These are phyloP conservation scores for Penicillium expansum DNA, from an alignment of 2,329 filamentous ascomycete genomes.

Conservation along the genomic window DNA sequence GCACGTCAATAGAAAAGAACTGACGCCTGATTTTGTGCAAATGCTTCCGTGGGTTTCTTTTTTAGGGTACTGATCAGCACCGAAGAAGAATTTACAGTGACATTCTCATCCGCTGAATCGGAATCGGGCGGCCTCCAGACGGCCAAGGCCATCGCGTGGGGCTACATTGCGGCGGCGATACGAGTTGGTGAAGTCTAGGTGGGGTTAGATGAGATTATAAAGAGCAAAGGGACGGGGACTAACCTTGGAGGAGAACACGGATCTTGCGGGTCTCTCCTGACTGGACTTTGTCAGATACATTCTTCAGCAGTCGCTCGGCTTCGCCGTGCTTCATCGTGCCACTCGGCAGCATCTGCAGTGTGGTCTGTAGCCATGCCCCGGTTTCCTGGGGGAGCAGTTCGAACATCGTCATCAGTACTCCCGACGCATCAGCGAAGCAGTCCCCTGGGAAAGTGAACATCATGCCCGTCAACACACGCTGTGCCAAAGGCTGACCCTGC, in stretches of 20 bases:
- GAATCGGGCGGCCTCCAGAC: slow-evolving; percentile 83
- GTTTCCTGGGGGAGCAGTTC: slow-evolving; percentile 79
- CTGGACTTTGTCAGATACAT: slow-evolving; percentile 74
- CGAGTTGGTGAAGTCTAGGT: slow-evolving; percentile 81
- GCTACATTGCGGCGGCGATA: slow-evolving; percentile 93
- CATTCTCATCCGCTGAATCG: slow-evolving; percentile 62
- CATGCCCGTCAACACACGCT: slow-evolving; percentile 92
- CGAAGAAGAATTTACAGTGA: slow-evolving; percentile 14
- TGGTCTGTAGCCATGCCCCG: slow-evolving; percentile 76
- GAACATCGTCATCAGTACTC: slow-evolving; percentile 85
- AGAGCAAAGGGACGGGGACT: slow-evolving; percentile 3
- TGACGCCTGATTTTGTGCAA: slow-evolving; percentile 25
- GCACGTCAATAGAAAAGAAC: slow-evolving; percentile 21
- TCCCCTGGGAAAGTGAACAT: slow-evolving; percentile 98
- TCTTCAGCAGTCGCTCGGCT: slow-evolving; percentile 73
- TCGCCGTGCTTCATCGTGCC: slow-evolving; percentile 79
- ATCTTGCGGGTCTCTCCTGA: slow-evolving; percentile 73
- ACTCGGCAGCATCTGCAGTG: slow-evolving; percentile 76
- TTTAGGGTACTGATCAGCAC: slow-evolving; percentile 12
- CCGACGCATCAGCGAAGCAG: slow-evolving; percentile 91
- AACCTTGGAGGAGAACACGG: slow-evolving; percentile 71
- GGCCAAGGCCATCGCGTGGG: slow-evolving; percentile 84
- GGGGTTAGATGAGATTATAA: neutral
- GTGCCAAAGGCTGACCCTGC: slow-evolving; percentile 75
- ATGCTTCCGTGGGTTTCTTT: slow-evolving; percentile 18